phyloP scores from a whole-genome alignment of 129 eudicot genomes.

The Mikania micrantha region DNA sequence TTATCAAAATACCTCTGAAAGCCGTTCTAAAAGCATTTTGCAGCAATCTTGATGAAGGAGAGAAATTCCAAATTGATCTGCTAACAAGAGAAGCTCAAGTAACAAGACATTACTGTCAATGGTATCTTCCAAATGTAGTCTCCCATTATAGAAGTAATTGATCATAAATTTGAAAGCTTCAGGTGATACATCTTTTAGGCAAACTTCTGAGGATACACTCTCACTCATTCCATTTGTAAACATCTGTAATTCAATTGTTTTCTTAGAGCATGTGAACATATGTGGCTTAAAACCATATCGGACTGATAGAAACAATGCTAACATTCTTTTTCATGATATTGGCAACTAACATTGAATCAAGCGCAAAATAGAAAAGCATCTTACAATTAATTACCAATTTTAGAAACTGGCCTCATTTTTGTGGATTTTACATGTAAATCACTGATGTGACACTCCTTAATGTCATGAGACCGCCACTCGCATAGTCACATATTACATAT shows the following conservation, averaged over 20 bases:
- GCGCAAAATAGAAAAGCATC: neutral
- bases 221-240: slow-evolving; percentile 98
- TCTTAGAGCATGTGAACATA: neutral
- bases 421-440: neutral
- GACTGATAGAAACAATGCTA: neutral
- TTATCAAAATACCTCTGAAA: slow-evolving; percentile 67
- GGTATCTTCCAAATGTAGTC: slow-evolving; percentile 35
- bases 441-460: neutral
- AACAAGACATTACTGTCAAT: slow-evolving; percentile 46
- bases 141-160: slow-evolving; percentile 68
- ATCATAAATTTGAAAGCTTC: slow-evolving; percentile 72
- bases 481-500: neutral
- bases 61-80: slow-evolving; percentile 86
- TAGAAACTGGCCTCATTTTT: neutral
- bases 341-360: neutral
- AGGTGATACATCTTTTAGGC: slow-evolving; percentile 67
- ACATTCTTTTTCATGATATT: neutral
- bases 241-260: slow-evolving; percentile 54
- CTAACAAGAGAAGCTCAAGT: slow-evolving; percentile 83
- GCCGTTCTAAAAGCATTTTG: slow-evolving; percentile 76
- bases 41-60: slow-evolving; percentile 97
- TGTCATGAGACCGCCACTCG: neutral
- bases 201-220: slow-evolving; percentile 59
- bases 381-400: neutral
- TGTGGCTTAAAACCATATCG: neutral